A percentile compares a stretch with the other conserved stretches of the same genome.
These are phyloP conservation scores for Colletotrichum tabaci DNA, from an alignment of 2,329 filamentous ascomycete species.

Conservation along the genomic window DNA sequence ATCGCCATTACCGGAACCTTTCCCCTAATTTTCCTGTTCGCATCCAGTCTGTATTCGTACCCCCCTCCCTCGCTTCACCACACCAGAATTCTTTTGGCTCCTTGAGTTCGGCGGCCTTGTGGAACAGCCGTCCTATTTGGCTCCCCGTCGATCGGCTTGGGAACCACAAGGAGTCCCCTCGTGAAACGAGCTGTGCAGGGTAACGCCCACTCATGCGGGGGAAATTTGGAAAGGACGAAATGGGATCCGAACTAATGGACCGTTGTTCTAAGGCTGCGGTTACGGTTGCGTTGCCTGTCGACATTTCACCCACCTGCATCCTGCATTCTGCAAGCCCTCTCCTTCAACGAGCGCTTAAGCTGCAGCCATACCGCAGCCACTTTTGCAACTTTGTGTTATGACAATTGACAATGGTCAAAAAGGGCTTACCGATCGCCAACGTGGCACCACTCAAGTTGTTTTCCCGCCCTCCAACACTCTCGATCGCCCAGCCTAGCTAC, in stretches of 20 bases:
- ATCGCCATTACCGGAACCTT: neutral
- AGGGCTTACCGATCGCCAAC: conserved; percentile 28
- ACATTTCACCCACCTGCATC: neutral
- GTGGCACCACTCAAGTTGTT: conserved; percentile 38
- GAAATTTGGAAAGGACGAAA: conserved; percentile 14
- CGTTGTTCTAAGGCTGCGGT: neutral
- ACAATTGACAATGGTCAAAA: neutral
- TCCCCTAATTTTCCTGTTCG: conserved; percentile 13
- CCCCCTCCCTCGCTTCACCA: conserved; percentile 10
- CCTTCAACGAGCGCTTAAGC: conserved; percentile 30
- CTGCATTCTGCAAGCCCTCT: conserved; percentile 25
- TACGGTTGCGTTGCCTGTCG: no score
- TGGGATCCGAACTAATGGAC: conserved; percentile 15
- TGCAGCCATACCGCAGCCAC: conserved; percentile 21
- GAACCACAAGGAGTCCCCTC: conserved; percentile 21
- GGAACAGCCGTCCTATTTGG: neutral
- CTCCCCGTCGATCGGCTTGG: conserved; percentile 25
- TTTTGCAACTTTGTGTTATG: neutral
- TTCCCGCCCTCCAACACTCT: conserved; percentile 27
- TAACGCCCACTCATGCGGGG: conserved; percentile 21
- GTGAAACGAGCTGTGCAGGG: conserved; percentile 33
- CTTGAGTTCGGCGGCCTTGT: neutral
- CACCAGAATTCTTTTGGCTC: conserved; percentile 1
- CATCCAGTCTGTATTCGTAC: neutral
- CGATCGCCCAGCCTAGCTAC: conserved; percentile 16